Base-by-base conservation (phyloP, 2,329 filamentous ascomycete genomes). In the Cladosporium sp. region DNA sequence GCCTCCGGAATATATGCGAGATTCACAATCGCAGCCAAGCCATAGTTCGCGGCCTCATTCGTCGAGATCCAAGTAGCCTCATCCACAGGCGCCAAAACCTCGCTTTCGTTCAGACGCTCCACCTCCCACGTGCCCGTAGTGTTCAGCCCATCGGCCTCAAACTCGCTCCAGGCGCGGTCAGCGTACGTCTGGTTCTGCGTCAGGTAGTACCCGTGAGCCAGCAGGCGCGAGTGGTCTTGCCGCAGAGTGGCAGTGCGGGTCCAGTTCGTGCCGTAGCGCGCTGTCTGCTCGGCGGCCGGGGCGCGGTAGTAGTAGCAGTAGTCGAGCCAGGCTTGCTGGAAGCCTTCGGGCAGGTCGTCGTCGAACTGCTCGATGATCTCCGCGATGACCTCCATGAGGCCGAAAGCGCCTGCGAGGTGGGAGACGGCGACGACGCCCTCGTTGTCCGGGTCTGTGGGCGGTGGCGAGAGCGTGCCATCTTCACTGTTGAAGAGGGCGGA, bases 271-370 rank as follows among this genome's bases (percentile, higher is more conserved):
- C 80, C 80, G 56, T 82, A 84, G 0, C 78, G 72, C 1, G 73
- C 71, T 2, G 60, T 64, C 62, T 84, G 80, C 65, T 82, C 78
- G 0, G 67, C 72, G 0, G 66, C 63, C 0, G 70, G 60, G 0
- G 78, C 80, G 8, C 72, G 70, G 59, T 80, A 84, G 65, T 80
- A 82, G 61, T 76, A 77, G 60, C 78, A 80, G 65, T 84, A 84
- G 46, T 83, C 80, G 1, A 82, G 66, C 75, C 79, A 84, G 0
- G 74, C 78, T 6, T 75, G 63, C 45, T 77, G 70, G 61, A 84
- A 82, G 0, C 73, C 73, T 8, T 69, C 59, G 0, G 79, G 77
- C 0, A 74, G 56, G 2, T 75, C 71, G 1, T 71, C 68, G 2
- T 70, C 73, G 11, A 72, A 74, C 59, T 78, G 75, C 43, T 79